These are phyloP conservation scores for Cryptosporidium sp. DNA, from an alignment of 169 alveolate genomes.

Conservation along the genomic window DNA sequence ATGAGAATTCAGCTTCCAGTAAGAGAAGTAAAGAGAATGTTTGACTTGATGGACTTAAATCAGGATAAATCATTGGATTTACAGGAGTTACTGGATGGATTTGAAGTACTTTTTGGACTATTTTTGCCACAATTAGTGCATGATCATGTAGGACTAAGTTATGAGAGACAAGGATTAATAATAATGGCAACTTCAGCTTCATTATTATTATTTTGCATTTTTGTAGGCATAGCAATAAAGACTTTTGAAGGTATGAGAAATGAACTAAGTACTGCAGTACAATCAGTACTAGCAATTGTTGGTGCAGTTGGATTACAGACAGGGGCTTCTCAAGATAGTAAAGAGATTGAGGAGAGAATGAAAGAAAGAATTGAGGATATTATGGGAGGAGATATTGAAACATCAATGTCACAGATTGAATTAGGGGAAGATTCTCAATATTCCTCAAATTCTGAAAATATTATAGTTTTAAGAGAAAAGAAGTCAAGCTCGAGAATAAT, in stretches of 20 bases:
- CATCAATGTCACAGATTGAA: conserved; percentile 76
- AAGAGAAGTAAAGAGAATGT: conserved; percentile 79
- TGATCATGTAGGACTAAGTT: conserved; percentile 77
- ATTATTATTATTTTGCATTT: conserved; percentile 76
- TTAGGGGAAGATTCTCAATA: conserved; percentile 51
- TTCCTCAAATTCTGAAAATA: not conserved
- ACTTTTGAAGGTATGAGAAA: conserved; percentile 80
- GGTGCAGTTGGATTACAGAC: conserved; percentile 82
- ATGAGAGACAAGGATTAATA: conserved; percentile 66
- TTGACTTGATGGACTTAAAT: conserved; percentile 80
- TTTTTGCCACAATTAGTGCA: conserved; percentile 78
- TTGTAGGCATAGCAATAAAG: conserved; percentile 79
- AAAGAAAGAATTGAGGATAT: conserved; percentile 78
- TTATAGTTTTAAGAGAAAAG: conserved; percentile 22
- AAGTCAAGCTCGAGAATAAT: conserved; percentile 49
- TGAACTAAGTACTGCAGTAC: conserved; percentile 81
- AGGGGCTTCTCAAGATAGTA: conserved; percentile 79
- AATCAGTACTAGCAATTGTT: conserved; percentile 79
- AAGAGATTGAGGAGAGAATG: conserved; percentile 77
- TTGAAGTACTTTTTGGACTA: conserved; percentile 78
- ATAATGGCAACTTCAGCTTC: conserved; percentile 75
- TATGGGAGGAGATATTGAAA: conserved; percentile 78
- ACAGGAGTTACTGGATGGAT: conserved; percentile 79
- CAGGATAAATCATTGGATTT: conserved; percentile 77
- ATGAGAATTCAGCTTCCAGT: conserved; percentile 80